Conservation (phyloP, 768 basidiomycete genomes). For the Calvatia gigantea region DNA sequence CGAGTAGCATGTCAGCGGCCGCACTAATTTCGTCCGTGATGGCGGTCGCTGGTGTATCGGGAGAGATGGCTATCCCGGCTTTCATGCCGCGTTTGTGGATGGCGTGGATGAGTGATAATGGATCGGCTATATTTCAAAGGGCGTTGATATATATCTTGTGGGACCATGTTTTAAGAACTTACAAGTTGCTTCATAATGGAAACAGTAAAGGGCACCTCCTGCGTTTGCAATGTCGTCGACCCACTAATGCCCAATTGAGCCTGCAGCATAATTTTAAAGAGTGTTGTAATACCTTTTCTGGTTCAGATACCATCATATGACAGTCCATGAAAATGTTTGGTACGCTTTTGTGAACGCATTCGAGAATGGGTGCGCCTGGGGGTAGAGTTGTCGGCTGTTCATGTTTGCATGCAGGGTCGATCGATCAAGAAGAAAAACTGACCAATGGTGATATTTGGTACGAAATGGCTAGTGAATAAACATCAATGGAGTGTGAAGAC, state of each 20-base stretch:
- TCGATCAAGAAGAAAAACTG: conserved; percentile 19
- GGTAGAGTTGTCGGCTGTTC: conserved; percentile 1
- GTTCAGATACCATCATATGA: conserved; percentile 99
- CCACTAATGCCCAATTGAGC: conserved; percentile 56
- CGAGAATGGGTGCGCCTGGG: conserved; percentile 82
- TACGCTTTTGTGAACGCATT: conserved; percentile 79
- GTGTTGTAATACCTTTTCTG: conserved; percentile 62
- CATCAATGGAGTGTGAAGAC: conserved; percentile 4
- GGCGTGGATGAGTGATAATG: conserved; percentile 69
- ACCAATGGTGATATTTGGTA: conserved; percentile 99
- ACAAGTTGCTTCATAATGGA: conserved; percentile 95
- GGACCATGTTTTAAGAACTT: conserved; percentile 22
- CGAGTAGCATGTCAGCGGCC: conserved; percentile 90
- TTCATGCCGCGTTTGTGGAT: conserved; percentile 88
- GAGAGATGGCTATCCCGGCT: conserved; percentile 95
- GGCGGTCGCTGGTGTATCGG: conserved; percentile 84
- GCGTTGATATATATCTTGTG: not conserved
- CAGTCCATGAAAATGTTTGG: conserved; percentile 99
- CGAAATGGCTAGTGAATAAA: conserved; percentile 72
- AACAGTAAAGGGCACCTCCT: conserved; percentile 92
- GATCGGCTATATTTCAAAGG: conserved; percentile 43
- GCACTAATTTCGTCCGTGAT: conserved; percentile 85
- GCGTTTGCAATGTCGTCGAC: conserved; percentile 94
- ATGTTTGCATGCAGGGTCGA: not conserved
- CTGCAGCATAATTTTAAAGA: not conserved